phyloP scores from a whole-genome alignment of 2,329 filamentous ascomycete species.

The Colletotrichum sp. region DNA sequence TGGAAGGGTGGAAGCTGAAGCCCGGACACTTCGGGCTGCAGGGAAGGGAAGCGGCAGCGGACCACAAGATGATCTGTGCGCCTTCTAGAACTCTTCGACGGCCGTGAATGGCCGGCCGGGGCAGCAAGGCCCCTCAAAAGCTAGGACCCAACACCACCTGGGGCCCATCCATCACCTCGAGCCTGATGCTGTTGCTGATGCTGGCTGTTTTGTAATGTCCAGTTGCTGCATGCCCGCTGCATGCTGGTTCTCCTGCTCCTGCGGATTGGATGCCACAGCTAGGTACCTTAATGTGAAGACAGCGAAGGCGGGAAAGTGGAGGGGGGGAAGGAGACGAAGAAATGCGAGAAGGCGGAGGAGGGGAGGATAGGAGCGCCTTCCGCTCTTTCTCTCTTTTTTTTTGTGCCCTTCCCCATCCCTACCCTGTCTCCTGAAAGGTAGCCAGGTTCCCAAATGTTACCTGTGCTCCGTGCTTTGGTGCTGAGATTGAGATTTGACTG shows the following conservation, averaged over 20 bases:
- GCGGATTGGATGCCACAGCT: not conserved
- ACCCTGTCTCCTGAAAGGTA: not conserved
- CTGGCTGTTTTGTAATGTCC: not conserved
- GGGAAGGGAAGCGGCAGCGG: slow-evolving; percentile 9
- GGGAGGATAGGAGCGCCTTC: not conserved
- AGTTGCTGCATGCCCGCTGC: not conserved
- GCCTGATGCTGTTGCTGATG: not conserved
- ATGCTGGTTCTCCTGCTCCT: not conserved
- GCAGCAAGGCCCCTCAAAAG: slow-evolving; percentile 19
- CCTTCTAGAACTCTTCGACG: slow-evolving; percentile 27
- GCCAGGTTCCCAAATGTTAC: not conserved
- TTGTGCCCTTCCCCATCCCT: not conserved
- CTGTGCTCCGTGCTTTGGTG: not conserved
- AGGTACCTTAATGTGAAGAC: not conserved
- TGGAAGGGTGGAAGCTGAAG: slow-evolving; percentile 25
- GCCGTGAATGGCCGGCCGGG: slow-evolving; percentile 20
- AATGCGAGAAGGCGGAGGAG: not conserved
- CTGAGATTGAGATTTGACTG: slow-evolving; percentile 13
- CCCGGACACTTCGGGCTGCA: slow-evolving; percentile 22
- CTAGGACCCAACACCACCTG: slow-evolving; percentile 13
- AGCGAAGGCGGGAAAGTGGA: not conserved
- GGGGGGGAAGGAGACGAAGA: not conserved
- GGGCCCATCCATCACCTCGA: not conserved
- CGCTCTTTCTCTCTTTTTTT: not conserved
- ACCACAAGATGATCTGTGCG: slow-evolving; percentile 15